phyloP scores from a whole-genome alignment of 2,329 filamentous ascomycete species.

The Colletotrichum eleusines region DNA sequence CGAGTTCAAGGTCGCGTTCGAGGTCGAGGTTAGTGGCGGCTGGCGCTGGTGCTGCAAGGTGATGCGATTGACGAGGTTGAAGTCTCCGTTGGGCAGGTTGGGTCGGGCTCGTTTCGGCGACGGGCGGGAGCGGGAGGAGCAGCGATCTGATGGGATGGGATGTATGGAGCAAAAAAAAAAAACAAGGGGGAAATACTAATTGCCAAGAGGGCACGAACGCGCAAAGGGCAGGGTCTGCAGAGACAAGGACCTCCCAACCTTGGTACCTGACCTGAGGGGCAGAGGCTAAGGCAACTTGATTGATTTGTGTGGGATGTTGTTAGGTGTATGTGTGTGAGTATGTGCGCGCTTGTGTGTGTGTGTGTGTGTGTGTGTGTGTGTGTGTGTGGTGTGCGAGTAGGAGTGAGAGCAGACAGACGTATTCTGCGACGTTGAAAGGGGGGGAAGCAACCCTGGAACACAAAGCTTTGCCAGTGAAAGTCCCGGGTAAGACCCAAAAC shows the following conservation, averaged over 20 bases:
- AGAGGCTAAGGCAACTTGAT: background rate
- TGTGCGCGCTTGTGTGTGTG: background rate
- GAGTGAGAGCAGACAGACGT: background rate
- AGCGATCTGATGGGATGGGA: constrained; percentile 40
- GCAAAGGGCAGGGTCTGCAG: constrained; percentile 4
- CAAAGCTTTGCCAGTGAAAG: constrained; percentile 10
- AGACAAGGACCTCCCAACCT: constrained; percentile 15
- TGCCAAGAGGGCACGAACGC: constrained; percentile 11
- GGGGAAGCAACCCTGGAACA: constrained; percentile 32
- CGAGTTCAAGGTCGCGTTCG: constrained; percentile 16
- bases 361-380: constrained; percentile 1
- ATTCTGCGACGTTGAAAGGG: constrained; percentile 26
- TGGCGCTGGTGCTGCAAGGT: constrained; percentile 24
- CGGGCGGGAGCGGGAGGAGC: constrained; percentile 42
- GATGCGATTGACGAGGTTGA: constrained; percentile 28
- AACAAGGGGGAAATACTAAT: constrained; percentile 7
- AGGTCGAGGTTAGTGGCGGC: constrained; percentile 9
- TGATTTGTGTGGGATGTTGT: background rate
- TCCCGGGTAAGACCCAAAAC: constrained; percentile 11
- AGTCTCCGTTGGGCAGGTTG: constrained; percentile 18
- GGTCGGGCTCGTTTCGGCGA: constrained; percentile 39
- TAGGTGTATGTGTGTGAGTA: background rate
- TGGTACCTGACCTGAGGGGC: constrained; percentile 7
- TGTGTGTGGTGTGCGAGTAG: background rate
- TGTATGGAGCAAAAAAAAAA: constrained; percentile 24